Conservation (phyloP, 2,329 filamentous ascomycete species). For the Xylariaceae sp. region DNA sequence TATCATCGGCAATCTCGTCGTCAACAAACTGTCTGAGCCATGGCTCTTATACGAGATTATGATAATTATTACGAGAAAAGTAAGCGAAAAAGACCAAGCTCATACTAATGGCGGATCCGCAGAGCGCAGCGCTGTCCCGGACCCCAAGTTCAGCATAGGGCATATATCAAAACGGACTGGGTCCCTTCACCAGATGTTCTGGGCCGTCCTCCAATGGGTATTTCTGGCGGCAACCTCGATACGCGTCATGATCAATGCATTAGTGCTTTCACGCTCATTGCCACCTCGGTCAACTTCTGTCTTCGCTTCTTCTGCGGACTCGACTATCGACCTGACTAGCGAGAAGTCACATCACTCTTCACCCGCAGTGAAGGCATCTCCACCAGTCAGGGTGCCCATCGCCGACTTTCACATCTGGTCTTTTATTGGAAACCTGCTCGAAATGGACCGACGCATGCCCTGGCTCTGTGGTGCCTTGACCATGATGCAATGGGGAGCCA, state of each 20-base stretch:
- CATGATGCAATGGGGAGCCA: conserved; percentile 68
- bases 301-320: conserved; percentile 18
- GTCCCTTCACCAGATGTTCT: conserved; percentile 47
- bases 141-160: conserved; percentile 3
- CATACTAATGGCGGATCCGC: conserved; percentile 6
- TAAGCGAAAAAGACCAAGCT: conserved; percentile 19
- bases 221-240: conserved; percentile 56
- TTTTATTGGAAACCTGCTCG: conserved; percentile 66
- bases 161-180: conserved; percentile 22
- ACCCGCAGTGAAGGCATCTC: conserved; percentile 11
- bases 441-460: conserved; percentile 79
- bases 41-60: conserved; percentile 86
- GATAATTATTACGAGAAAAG: conserved; percentile 59
- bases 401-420: conserved; percentile 74
- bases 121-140: conserved; percentile 3
- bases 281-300: conserved; percentile 43
- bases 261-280: conserved; percentile 65
- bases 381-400: conserved; percentile 54
- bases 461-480: conserved; percentile 77
- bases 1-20: conserved; percentile 77
- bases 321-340: conserved; percentile 19
- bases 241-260: conserved; percentile 60
- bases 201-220: conserved; percentile 51
- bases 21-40: conserved; percentile 76
- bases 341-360: conserved; percentile 18